Conservation (phyloP, 1,139 yeast genomes). For the Lodderomyces jiufengensis region DNA sequence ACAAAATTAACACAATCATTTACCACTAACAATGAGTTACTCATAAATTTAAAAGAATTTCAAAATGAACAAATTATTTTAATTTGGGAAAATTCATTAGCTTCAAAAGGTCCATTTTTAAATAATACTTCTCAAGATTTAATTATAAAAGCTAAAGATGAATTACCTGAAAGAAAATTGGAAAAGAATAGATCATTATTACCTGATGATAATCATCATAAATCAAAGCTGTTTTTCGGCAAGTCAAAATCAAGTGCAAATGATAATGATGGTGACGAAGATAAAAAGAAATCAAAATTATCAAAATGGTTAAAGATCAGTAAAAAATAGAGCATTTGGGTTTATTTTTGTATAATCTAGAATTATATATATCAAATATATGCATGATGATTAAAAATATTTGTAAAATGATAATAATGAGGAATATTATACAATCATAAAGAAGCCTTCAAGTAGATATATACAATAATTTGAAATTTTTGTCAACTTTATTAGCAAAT, state of each 20-base stretch:
- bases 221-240: slow-evolving; percentile 6
- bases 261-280: slow-evolving; percentile 3
- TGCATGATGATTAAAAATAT: no score
- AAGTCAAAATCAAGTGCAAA: slow-evolving; percentile 21
- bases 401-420: no score
- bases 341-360: no score
- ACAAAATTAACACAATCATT: slow-evolving; percentile 27
- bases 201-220: slow-evolving; percentile 10
- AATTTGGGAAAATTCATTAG: slow-evolving; percentile 32
- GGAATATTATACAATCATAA: no score
- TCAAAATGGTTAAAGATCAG: slow-evolving; percentile 15
- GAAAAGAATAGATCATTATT: slow-evolving; percentile 33
- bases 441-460: no score
- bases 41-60: slow-evolving; percentile 34
- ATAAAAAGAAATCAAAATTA: slow-evolving; percentile 5
- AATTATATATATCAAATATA: no score
- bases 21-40: slow-evolving; percentile 26
- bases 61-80: slow-evolving; percentile 29
- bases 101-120: slow-evolving; percentile 28
- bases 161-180: slow-evolving; percentile 40
- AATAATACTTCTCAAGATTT: slow-evolving; percentile 14
- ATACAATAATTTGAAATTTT: no score
- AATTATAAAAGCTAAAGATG: slow-evolving; percentile 21
- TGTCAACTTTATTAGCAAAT: no score
- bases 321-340: not conserved